Conservation (phyloP, 352 stramenopile species). For the Pythium apleroticum region DNA sequence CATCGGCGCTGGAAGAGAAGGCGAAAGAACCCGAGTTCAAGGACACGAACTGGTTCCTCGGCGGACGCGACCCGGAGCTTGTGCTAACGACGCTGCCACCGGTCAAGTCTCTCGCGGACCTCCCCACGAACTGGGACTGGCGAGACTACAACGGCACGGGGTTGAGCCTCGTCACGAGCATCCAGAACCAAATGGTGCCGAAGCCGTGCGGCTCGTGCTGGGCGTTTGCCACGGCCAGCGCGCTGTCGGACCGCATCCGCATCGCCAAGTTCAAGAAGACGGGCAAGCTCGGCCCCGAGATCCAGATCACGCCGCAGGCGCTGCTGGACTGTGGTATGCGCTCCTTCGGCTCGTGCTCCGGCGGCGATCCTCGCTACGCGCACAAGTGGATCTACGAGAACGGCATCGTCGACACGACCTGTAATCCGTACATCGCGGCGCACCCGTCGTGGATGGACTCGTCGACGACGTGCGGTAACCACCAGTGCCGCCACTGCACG, state of each 20-base stretch:
- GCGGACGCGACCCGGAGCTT: conserved; percentile 57
- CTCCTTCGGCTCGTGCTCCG: conserved; percentile 74
- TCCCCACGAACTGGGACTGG: conserved; percentile 76
- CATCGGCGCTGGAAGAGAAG: conserved; percentile 22
- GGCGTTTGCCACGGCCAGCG: conserved; percentile 69
- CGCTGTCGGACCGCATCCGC: conserved; percentile 77
- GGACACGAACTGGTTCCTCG: conserved; percentile 58
- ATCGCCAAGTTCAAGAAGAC: conserved; percentile 68
- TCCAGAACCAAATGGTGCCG: conserved; percentile 81
- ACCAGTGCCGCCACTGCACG: conserved; percentile 67
- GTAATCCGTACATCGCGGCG: conserved; percentile 79
- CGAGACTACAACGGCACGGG: conserved; percentile 76
- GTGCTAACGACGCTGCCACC: conserved; percentile 44
- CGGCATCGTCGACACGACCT: conserved; percentile 79
- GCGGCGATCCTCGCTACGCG: conserved; percentile 76
- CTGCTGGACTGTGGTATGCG: conserved; percentile 80
- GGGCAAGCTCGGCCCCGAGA: conserved; percentile 48
- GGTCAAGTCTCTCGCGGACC: conserved; percentile 51
- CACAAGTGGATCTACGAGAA: conserved; percentile 87
- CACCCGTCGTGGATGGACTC: conserved; percentile 74
- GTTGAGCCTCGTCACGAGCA: conserved; percentile 69
- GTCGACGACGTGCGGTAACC: conserved; percentile 48
- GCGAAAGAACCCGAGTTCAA: conserved; percentile 32
- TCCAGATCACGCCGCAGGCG: conserved; percentile 67
- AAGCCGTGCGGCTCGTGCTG: conserved; percentile 77